Evolutionary conservation across 805 yeast species (phyloP).

Genomic region (Debaryomyces castellii): DNA sequence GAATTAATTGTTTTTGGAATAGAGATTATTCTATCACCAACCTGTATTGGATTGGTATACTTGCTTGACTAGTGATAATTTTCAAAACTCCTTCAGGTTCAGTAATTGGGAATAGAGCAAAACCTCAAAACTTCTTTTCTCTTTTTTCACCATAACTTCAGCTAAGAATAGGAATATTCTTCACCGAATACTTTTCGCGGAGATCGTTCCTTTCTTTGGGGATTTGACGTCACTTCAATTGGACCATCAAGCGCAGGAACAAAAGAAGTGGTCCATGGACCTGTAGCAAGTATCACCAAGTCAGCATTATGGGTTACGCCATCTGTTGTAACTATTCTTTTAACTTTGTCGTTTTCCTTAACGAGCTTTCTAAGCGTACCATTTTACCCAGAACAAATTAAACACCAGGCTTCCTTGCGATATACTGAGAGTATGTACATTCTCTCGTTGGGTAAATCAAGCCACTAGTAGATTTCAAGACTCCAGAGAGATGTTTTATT

Average conservation of each 20-base stretch:
- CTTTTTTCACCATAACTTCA: conserved; percentile 32
- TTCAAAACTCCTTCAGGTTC: conserved; percentile 36
- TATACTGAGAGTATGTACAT: conserved; percentile 26
- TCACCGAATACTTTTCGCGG: conserved; percentile 26
- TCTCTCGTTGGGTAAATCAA: conserved; percentile 32
- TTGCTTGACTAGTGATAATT: conserved; percentile 33
- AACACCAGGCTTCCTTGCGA: conserved; percentile 29
- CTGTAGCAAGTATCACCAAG: conserved; percentile 23
- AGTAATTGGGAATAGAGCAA: conserved; percentile 33
- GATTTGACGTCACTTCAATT: conserved; percentile 32
- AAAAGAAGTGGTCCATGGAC: conserved; percentile 27
- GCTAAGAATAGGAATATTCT: conserved; percentile 30
- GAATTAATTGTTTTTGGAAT: conserved; percentile 19
- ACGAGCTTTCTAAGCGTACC: conserved; percentile 14
- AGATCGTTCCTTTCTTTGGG: conserved; percentile 30
- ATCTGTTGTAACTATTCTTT: conserved; percentile 21
- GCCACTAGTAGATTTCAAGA: conserved; percentile 31
- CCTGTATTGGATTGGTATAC: conserved; percentile 27
- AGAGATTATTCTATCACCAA: conserved; percentile 19
- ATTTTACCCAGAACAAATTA: conserved; percentile 24
- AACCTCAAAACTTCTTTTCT: conserved; percentile 19
- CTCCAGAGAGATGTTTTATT: conserved; percentile 11
- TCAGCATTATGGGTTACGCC: conserved; percentile 23
- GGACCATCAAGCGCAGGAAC: conserved; percentile 35
- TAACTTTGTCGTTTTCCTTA: conserved; percentile 11